These are phyloP conservation scores for Tylopilus intermedius DNA, from an alignment of 768 basidiomycete species.

Conservation along the genomic window DNA sequence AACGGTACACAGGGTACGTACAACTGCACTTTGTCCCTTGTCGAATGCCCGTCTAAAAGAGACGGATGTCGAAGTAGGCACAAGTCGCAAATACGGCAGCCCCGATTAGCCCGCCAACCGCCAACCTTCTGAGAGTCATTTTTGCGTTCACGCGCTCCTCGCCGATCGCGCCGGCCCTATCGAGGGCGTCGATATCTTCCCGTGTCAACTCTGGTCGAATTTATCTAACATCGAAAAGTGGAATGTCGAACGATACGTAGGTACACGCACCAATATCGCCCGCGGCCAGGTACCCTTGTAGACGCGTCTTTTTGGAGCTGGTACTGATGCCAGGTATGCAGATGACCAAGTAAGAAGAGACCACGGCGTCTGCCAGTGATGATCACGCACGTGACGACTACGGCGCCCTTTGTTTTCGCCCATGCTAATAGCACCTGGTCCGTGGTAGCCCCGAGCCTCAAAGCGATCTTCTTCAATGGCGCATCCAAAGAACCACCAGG, in stretches of 20 bases:
- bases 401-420: constrained; percentile 65
- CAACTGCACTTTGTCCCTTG: neutral
- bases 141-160: neutral
- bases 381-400: constrained; percentile 53
- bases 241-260: neutral
- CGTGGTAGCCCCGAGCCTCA: constrained; percentile 44
- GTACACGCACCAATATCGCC: constrained; percentile 50
- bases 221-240: too few relatives aligned
- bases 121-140: neutral
- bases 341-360: neutral
- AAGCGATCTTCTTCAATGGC: constrained; percentile 51
- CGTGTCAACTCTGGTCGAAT: constrained; percentile 39
- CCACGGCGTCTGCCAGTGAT: too few relatives aligned
- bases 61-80: constrained; percentile 6
- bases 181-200: constrained; percentile 51
- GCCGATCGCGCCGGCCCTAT: constrained; percentile 45
- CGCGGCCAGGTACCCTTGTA: constrained; percentile 63
- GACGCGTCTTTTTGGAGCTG: constrained; percentile 59
- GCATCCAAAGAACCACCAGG: constrained; percentile 65
- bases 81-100: constrained; percentile 6
- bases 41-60: constrained; percentile 21
- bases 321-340: constrained; percentile 34
- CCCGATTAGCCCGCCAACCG: neutral
- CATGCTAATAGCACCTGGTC: constrained; percentile 74
- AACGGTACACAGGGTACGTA: neutral